These are phyloP conservation scores for Orychophragmus violaceus DNA, from an alignment of 345 rosid species.

Conservation along the genomic window DNA sequence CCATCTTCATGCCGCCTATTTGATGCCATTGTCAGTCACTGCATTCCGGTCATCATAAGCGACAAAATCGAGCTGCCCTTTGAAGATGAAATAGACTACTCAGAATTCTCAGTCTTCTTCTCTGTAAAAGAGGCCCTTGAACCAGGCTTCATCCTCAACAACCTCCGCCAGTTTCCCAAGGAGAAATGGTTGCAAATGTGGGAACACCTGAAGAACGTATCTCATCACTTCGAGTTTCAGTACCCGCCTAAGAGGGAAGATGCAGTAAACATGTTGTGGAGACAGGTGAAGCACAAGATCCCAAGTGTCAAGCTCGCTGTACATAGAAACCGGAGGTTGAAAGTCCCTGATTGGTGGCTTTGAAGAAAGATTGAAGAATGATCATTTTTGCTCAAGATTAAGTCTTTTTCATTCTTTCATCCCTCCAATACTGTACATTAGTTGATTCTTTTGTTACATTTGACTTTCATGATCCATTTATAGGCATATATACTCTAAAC, in stretches of 20 bases:
- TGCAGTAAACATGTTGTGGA: conserved; percentile 80
- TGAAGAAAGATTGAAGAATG: conserved; percentile 30
- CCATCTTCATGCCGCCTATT: conserved; percentile 89
- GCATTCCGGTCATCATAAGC: conserved; percentile 79
- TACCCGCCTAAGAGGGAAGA: conserved; percentile 76
- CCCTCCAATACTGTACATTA: conserved; percentile 36
- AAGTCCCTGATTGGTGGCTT: conserved; percentile 83
- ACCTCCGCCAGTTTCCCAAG: conserved; percentile 61
- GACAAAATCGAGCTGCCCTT: conserved; percentile 79
- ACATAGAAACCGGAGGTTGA: conserved; percentile 73
- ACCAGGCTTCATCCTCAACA: conserved; percentile 62
- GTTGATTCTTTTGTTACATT: conserved; percentile 26
- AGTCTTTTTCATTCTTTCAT: conserved; percentile 14
- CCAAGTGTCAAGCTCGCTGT: conserved; percentile 53
- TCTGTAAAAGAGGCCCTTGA: conserved; percentile 61
- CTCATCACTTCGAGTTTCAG: conserved; percentile 79
- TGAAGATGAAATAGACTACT: conserved; percentile 78
- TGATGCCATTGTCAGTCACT: conserved; percentile 85
- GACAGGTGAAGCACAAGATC: conserved; percentile 73
- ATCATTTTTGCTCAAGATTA: neutral
- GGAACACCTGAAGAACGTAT: conserved; percentile 54
- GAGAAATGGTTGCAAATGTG: conserved; percentile 76
- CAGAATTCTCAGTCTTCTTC: conserved; percentile 65
- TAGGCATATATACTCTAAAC: conserved; percentile 10
- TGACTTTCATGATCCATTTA: neutral